These are phyloP conservation scores for Ceriops zippeliana DNA, from an alignment of 345 rosid species.

Conservation along the genomic window DNA sequence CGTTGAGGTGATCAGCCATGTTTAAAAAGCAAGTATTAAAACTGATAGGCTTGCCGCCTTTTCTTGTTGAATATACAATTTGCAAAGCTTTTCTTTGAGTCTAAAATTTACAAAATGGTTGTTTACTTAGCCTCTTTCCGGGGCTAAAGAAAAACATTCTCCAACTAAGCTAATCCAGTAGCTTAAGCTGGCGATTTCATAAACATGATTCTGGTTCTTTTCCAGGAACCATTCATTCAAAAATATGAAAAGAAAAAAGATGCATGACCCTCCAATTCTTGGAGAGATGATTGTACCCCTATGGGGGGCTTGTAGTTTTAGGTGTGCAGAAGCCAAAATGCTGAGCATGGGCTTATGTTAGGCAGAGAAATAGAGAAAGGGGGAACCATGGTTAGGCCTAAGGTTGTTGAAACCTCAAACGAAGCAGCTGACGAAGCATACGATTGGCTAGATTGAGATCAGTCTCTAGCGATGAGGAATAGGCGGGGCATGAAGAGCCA, in stretches of 20 bases:
- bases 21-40: conserved; percentile 23
- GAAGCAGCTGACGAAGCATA: conserved; percentile 24
- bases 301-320: conserved; percentile 39
- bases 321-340: conserved; percentile 46
- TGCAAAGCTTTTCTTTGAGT: conserved; percentile 45
- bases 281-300: conserved; percentile 48
- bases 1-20: conserved; percentile 28
- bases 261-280: conserved; percentile 29
- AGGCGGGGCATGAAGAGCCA: conserved; percentile 54
- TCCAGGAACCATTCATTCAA: conserved; percentile 39
- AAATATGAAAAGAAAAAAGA: conserved; percentile 22
- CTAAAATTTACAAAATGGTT: conserved; percentile 39
- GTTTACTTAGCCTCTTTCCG: conserved; percentile 26
- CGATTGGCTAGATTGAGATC: conserved; percentile 16
- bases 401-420: conserved; percentile 47
- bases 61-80: conserved; percentile 45
- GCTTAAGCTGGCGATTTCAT: conserved; percentile 34
- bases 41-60: conserved; percentile 38
- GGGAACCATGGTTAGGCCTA: conserved; percentile 87
- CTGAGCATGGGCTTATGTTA: conserved; percentile 42
- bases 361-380: conserved; percentile 28
- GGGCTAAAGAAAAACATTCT: conserved; percentile 10
- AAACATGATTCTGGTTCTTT: conserved; percentile 37
- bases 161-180: conserved; percentile 44
- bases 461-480: conserved; percentile 60